A percentile compares a stretch with the other conserved stretches of the same genome.
These are phyloP conservation scores for Lanzia echinophila DNA, from an alignment of 2,329 filamentous ascomycete genomes.

Conservation along the genomic window DNA sequence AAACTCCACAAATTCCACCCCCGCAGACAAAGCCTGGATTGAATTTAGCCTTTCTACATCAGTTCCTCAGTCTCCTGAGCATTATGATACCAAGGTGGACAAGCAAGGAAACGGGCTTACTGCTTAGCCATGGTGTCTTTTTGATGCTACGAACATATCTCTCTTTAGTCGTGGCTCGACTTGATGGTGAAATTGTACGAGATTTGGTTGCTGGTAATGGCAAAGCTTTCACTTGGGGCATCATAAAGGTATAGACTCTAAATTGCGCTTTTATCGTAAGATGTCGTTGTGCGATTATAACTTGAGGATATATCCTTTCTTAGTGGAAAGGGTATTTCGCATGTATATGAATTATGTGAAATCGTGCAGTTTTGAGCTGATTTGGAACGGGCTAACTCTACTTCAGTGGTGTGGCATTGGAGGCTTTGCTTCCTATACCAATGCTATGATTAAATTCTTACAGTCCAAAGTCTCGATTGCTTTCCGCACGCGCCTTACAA, in stretches of 20 bases:
- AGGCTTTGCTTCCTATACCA: constrained; percentile 90
- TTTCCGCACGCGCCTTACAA: constrained; percentile 86
- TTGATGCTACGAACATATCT: constrained; percentile 89
- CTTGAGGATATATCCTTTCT: neutral
- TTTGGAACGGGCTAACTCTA: constrained; percentile 3
- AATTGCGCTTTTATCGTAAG: too few species aligned
- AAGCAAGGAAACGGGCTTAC: constrained; percentile 87
- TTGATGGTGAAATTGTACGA: constrained; percentile 93
- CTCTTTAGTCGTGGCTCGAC: constrained; percentile 81
- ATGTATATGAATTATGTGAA: neutral
- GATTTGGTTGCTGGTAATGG: constrained; percentile 95
- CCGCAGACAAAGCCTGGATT: constrained; percentile 88
- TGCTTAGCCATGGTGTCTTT: constrained; percentile 84
- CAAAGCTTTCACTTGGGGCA: constrained; percentile 78
- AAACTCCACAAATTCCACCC: constrained; percentile 63
- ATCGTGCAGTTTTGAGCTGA: neutral
- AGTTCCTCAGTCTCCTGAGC: constrained; percentile 91
- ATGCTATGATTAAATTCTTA: constrained; percentile 97
- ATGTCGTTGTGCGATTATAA: too few species aligned
- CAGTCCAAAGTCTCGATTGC: constrained; percentile 98
- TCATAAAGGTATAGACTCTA: constrained; percentile 58
- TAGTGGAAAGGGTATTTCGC: constrained; percentile 8
- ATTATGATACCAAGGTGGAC: constrained; percentile 97
- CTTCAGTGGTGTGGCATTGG: constrained; percentile 82
- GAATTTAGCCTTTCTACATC: constrained; percentile 92